phyloP scores from a whole-genome alignment of 2,329 filamentous ascomycete species.

The Aspergillus neoniger region DNA sequence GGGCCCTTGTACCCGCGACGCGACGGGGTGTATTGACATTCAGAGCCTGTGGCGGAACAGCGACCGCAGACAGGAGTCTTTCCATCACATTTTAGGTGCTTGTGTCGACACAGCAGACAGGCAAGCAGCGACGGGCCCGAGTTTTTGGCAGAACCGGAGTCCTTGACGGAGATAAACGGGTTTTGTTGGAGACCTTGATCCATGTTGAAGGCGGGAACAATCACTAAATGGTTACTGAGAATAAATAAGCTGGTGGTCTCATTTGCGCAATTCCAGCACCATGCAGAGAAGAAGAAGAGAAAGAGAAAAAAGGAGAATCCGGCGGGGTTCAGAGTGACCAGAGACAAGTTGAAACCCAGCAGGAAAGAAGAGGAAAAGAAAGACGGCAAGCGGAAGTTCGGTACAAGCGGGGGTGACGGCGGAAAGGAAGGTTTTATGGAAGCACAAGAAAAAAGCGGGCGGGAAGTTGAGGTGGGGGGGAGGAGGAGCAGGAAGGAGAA shows the following conservation, averaged over 20 bases:
- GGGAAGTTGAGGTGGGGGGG: not conserved
- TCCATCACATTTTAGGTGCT: slow-evolving; percentile 78
- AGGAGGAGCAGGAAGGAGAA: not conserved
- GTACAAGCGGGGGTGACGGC: not conserved
- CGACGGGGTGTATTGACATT: slow-evolving; percentile 73
- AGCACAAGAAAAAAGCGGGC: not conserved
- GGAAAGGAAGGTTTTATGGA: not conserved
- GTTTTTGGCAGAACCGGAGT: slow-evolving; percentile 24
- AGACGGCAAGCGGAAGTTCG: not conserved
- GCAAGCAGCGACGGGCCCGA: slow-evolving; percentile 45
- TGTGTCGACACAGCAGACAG: slow-evolving; percentile 52
- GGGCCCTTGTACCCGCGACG: slow-evolving; percentile 74
- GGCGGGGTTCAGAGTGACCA: no score
- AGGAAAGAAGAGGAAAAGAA: not conserved
- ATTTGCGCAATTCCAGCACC: not conserved
- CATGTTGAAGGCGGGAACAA: slow-evolving; percentile 25
- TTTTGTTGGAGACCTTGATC: slow-evolving; percentile 19
- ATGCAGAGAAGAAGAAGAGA: not conserved
- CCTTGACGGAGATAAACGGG: slow-evolving; percentile 21
- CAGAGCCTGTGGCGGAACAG: slow-evolving; percentile 59
- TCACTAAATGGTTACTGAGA: not conserved
- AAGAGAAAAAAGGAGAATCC: no score
- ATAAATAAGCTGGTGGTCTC: not conserved
- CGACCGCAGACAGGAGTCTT: slow-evolving; percentile 65
- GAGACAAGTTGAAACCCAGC: not conserved